Evolutionary conservation across 2,329 filamentous ascomycete genomes (phyloP).

Genomic region (Cucurbitaria berberidis): DNA sequence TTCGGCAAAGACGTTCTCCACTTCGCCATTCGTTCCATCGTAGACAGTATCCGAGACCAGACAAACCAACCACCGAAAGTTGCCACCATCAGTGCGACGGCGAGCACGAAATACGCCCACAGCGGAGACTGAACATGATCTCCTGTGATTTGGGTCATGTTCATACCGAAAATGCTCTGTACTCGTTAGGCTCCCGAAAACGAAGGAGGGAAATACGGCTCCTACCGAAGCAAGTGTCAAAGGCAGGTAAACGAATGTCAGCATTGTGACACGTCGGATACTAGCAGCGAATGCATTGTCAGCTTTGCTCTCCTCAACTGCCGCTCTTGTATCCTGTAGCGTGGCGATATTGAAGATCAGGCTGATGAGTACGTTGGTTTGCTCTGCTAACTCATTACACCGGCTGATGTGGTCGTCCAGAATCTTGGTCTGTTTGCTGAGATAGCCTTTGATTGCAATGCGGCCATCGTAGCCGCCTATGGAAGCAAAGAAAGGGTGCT

Average conservation of each 20-base stretch:
- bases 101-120: slow-evolving; percentile 14
- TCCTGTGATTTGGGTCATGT: slow-evolving; percentile 16
- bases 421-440: slow-evolving; percentile 2
- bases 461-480: background rate
- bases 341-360: slow-evolving; percentile 20
- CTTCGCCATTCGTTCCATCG: background rate
- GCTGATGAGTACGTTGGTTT: slow-evolving; percentile 21
- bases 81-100: slow-evolving; percentile 11
- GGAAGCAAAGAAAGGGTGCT: slow-evolving; percentile 6
- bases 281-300: slow-evolving; percentile 16
- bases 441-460: background rate
- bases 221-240: slow-evolving; percentile 20
- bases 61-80: slow-evolving; percentile 18
- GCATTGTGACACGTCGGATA: slow-evolving; percentile 13
- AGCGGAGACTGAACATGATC: slow-evolving; percentile 9
- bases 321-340: slow-evolving; percentile 17
- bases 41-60: slow-evolving; percentile 8
- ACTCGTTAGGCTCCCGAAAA: background rate
- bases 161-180: slow-evolving; percentile 24
- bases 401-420: slow-evolving; percentile 15
- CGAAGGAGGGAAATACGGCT: background rate
- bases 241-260: slow-evolving; percentile 22
- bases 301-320: slow-evolving; percentile 19
- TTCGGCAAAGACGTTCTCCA: background rate
- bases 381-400: slow-evolving; percentile 14